These are phyloP conservation scores for Fusarium goolgardi DNA, from an alignment of 2,329 filamentous ascomycete species.

Conservation along the genomic window DNA sequence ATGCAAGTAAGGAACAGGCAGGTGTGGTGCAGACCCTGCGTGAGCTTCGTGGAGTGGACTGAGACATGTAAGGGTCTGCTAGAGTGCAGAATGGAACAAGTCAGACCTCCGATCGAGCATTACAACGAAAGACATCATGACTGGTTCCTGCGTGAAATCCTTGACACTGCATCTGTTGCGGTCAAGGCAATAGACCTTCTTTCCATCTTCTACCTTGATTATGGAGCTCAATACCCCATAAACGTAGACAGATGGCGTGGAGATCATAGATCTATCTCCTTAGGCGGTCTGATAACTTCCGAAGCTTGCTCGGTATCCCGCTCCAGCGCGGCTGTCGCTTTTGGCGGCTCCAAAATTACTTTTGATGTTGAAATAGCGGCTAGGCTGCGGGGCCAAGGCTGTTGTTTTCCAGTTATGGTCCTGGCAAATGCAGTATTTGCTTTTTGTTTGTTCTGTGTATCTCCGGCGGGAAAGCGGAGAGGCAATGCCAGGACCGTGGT, in stretches of 20 bases:
- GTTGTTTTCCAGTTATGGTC: slow-evolving; percentile 3
- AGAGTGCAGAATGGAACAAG: slow-evolving; percentile 27
- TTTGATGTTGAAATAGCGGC: slow-evolving; percentile 20
- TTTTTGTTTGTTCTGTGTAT: slow-evolving; percentile 17
- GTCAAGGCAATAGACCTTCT: slow-evolving; percentile 16
- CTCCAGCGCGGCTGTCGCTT: slow-evolving; percentile 39
- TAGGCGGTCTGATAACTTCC: slow-evolving; percentile 21
- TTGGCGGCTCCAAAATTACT: slow-evolving; percentile 39
- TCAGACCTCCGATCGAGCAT: slow-evolving; percentile 25
- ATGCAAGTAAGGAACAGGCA: slow-evolving; percentile 34
- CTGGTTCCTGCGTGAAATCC: slow-evolving; percentile 46
- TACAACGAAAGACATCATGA: slow-evolving; percentile 12
- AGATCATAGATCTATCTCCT: slow-evolving; percentile 16
- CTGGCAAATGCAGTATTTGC: not conserved
- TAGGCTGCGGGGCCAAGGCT: slow-evolving; percentile 18
- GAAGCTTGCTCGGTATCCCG: slow-evolving; percentile 27
- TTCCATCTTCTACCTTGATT: slow-evolving; percentile 2
- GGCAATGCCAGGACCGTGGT: slow-evolving; percentile 2
- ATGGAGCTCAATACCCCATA: slow-evolving; percentile 1
- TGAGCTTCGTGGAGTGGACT: slow-evolving; percentile 44
- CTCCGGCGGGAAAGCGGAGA: slow-evolving; percentile 9
- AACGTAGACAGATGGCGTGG: slow-evolving; percentile 13
- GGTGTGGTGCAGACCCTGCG: slow-evolving; percentile 42
- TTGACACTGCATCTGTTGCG: slow-evolving; percentile 39
- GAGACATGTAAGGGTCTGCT: slow-evolving; percentile 25